These are phyloP conservation scores for Aspergillus asperescens DNA, from an alignment of 495 filamentous ascomycete species.

Conservation along the genomic window DNA sequence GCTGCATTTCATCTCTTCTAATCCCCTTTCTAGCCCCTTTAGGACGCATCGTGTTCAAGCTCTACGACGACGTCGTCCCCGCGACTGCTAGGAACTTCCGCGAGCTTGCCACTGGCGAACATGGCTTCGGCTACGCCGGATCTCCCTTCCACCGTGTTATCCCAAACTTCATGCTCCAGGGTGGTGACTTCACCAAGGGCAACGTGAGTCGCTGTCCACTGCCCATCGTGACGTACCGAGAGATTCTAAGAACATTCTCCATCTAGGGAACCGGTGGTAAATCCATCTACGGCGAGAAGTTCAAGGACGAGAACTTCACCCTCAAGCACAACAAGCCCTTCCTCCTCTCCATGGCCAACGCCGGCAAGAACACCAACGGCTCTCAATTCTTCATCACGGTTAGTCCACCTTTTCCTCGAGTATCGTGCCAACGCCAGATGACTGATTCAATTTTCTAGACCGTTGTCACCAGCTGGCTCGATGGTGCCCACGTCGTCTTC, in stretches of 20 bases:
- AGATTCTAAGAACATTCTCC: constrained; percentile 8
- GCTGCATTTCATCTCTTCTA: background rate
- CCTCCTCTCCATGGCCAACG: constrained; percentile 95
- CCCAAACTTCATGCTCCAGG: constrained; percentile 98
- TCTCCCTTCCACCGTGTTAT: constrained; percentile 94
- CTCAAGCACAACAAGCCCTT: constrained; percentile 81
- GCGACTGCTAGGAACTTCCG: constrained; percentile 97
- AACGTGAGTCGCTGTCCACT: constrained; percentile 56
- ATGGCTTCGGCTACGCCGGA: constrained; percentile 85
- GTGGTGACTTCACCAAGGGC: constrained; percentile 93
- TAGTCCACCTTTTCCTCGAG: background rate
- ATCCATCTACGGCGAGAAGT: constrained; percentile 96
- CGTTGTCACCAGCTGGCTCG: constrained; percentile 82
- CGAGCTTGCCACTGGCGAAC: constrained; percentile 84
- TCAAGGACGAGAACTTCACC: constrained; percentile 92
- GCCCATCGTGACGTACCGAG: background rate
- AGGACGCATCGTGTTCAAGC: constrained; percentile 83
- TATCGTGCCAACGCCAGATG: background rate
- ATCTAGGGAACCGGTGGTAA: constrained; percentile 81
- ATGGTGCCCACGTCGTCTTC: constrained; percentile 97
- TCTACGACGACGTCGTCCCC: constrained; percentile 82
- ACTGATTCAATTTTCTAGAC: constrained; percentile 39
- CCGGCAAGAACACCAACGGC: constrained; percentile 85
- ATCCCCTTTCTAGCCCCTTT: background rate
- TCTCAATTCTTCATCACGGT: constrained; percentile 95